Percentiles rank a stretch among this genome's conserved stretches.
Evolutionary conservation across 2,329 filamentous ascomycete genomes (phyloP).

Genomic region (Cytospora schulzeri): DNA sequence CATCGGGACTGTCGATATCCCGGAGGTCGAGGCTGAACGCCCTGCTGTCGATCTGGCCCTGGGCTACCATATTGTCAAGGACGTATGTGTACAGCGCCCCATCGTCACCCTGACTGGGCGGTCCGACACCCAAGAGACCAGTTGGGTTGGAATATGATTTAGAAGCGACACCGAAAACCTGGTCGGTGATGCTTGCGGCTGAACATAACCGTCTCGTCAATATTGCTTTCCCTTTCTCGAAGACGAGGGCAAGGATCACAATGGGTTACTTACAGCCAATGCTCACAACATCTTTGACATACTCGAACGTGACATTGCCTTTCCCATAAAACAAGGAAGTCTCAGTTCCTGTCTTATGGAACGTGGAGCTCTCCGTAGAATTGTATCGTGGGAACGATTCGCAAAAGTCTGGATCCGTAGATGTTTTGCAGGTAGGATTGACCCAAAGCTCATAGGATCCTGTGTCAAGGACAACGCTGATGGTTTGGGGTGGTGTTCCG

Average conservation of each 20-base stretch:
- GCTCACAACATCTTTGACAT: slow-evolving; percentile 49
- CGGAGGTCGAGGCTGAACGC: slow-evolving; percentile 55
- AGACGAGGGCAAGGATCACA: background rate
- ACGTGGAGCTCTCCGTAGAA: slow-evolving; percentile 42
- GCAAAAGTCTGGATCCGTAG: slow-evolving; percentile 42
- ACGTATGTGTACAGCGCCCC: slow-evolving; percentile 52
- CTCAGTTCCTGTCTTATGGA: slow-evolving; percentile 41
- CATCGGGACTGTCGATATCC: slow-evolving; percentile 44
- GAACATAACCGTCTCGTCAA: background rate
- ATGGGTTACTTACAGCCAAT: slow-evolving; percentile 43
- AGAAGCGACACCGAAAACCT: slow-evolving; percentile 54
- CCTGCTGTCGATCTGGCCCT: slow-evolving; percentile 52
- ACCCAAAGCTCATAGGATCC: slow-evolving; percentile 60
- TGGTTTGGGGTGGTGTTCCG: slow-evolving; percentile 50
- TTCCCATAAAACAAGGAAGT: slow-evolving; percentile 43
- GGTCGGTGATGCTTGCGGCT: slow-evolving; percentile 44
- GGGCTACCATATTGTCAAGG: slow-evolving; percentile 49
- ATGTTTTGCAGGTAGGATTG: slow-evolving; percentile 49
- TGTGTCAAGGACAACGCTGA: slow-evolving; percentile 55
- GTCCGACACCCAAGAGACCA: slow-evolving; percentile 55
- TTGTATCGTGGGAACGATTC: slow-evolving; percentile 47
- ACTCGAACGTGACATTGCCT: slow-evolving; percentile 45
- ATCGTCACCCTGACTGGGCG: slow-evolving; percentile 37
- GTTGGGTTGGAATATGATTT: slow-evolving; percentile 50
- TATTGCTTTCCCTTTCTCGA: background rate